Percentiles rank a stretch among this genome's conserved stretches.
Conservation (phyloP, 2,329 filamentous ascomycete genomes). For the Zasmidium citrigriseum region DNA sequence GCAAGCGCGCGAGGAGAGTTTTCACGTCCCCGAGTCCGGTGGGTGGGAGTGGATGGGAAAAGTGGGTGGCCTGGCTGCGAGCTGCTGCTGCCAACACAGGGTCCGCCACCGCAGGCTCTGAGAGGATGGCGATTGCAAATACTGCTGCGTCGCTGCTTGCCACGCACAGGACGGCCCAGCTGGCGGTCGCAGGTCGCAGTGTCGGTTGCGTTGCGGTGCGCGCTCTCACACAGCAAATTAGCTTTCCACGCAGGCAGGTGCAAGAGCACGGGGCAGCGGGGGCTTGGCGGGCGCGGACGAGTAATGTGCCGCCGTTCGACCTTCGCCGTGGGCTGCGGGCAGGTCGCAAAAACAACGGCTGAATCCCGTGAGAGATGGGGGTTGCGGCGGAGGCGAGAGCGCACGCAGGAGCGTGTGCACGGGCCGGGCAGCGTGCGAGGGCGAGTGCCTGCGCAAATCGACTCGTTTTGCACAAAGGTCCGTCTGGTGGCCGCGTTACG, state of each 20-base stretch:
- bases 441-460: not conserved
- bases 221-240: conserved; percentile 12
- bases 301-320: conserved; percentile 19
- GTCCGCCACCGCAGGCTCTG: not conserved
- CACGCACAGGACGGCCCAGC: too few relatives aligned
- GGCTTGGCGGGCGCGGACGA: conserved; percentile 17
- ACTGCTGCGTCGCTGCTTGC: too few relatives aligned
- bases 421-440: conserved; percentile 4
- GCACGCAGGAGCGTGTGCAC: conserved; percentile 17
- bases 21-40: conserved; percentile 21
- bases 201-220: conserved; percentile 15
- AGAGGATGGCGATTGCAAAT: not conserved
- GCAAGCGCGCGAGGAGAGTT: conserved; percentile 27
- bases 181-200: conserved; percentile 9
- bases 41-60: conserved; percentile 18
- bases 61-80: conserved; percentile 18
- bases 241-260: conserved; percentile 15
- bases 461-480: not conserved
- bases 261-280: conserved; percentile 11
- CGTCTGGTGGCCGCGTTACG: not conserved
- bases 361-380: conserved; percentile 15
- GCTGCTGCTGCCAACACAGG: not conserved
- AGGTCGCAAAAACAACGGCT: conserved; percentile 19
- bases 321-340: conserved; percentile 14
- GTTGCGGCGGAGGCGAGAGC: not conserved